These are phyloP conservation scores for Delitschia confertaspora DNA, from an alignment of 495 filamentous ascomycete genomes.

Conservation along the genomic window DNA sequence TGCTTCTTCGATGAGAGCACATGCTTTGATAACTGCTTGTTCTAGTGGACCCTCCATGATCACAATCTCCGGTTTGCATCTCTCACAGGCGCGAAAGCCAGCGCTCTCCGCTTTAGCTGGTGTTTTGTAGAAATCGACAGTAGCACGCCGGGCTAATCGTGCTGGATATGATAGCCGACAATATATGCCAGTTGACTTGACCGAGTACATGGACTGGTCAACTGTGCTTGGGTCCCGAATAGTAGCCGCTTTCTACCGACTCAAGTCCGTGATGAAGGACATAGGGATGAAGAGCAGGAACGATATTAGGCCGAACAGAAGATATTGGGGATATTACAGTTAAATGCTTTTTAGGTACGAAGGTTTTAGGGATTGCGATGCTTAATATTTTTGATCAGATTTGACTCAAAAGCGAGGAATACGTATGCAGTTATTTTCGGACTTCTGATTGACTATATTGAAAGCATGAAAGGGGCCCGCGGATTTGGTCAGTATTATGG, in stretches of 20 bases:
- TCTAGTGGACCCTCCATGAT: constrained; percentile 38
- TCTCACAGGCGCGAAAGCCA: constrained; percentile 56
- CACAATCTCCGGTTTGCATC: constrained; percentile 48
- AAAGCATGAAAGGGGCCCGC: background rate
- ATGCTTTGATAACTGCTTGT: constrained; percentile 41
- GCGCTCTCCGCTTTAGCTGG: constrained; percentile 46
- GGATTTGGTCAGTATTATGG: too few species aligned
- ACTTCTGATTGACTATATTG: background rate
- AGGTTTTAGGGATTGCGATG: background rate
- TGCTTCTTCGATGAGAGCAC: constrained; percentile 27
- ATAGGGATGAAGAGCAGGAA: background rate
- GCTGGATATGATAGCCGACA: constrained; percentile 54
- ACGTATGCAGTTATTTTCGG: too few species aligned
- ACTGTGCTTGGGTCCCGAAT: constrained; percentile 43
- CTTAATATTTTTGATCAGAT: too few species aligned
- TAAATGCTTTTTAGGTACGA: background rate
- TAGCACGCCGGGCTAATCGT: constrained; percentile 52
- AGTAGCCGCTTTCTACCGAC: constrained; percentile 50
- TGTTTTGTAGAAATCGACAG: constrained; percentile 51
- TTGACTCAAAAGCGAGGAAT: too few species aligned
- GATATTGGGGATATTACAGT: background rate
- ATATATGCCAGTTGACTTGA: constrained; percentile 55
- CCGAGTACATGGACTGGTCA: constrained; percentile 52
- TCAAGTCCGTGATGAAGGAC: constrained; percentile 29
- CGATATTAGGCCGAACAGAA: background rate